These are phyloP conservation scores for Dendrobium officinale DNA, from an alignment of 106 monocot species.

Conservation along the genomic window DNA sequence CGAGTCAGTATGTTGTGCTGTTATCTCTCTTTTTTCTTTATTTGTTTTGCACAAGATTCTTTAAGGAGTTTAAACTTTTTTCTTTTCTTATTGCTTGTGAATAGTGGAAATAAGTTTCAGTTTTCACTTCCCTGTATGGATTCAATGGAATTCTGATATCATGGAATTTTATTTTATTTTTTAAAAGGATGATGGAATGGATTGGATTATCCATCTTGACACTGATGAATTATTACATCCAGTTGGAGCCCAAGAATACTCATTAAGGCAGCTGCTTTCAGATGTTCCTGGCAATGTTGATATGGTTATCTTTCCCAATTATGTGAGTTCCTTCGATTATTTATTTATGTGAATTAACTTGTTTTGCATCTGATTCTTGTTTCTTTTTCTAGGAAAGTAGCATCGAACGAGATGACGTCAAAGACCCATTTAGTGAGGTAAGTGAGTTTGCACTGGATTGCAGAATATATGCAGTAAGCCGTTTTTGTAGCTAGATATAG, in stretches of 20 bases:
- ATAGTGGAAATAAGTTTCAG: neutral
- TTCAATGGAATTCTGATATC: neutral
- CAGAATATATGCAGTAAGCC: neutral
- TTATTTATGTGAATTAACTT: neutral
- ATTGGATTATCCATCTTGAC: constrained; percentile 94
- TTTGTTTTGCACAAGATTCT: neutral
- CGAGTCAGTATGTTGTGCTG: neutral
- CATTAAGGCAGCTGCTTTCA: constrained; percentile 57
- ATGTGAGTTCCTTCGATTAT: constrained; percentile 42
- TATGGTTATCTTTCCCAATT: constrained; percentile 93
- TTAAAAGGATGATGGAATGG: constrained; percentile 59
- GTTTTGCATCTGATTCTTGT: neutral
- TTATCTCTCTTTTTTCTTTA: neutral
- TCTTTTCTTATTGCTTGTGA: neutral
- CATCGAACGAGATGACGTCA: constrained; percentile 74
- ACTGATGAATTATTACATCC: constrained; percentile 85
- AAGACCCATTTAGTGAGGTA: constrained; percentile 90
- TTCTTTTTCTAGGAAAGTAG: constrained; percentile 70
- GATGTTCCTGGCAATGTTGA: constrained; percentile 85
- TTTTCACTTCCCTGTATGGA: neutral
- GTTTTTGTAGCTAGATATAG: neutral
- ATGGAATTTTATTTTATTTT: neutral
- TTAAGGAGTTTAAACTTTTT: neutral
- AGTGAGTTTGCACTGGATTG: neutral
- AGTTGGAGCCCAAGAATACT: constrained; percentile 71